phyloP scores from a whole-genome alignment of 805 yeast species.

The Ogataea saltuana region DNA sequence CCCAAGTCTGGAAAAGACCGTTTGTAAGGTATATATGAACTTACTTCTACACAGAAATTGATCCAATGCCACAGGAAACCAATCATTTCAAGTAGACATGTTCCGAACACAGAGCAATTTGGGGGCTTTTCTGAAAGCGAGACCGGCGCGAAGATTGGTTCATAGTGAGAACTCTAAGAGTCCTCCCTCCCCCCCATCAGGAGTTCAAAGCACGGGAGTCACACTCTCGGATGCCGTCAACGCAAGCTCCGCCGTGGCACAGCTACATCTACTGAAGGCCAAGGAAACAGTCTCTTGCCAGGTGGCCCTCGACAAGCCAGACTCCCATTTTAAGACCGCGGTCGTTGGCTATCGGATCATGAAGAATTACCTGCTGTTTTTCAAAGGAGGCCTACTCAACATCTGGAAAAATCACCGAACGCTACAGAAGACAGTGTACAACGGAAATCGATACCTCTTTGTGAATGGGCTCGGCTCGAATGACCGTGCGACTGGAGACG shows the following conservation, averaged over 20 bases:
- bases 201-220: too few relatives aligned
- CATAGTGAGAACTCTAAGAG: too few relatives aligned
- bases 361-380: conserved; percentile 44
- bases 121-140: background rate
- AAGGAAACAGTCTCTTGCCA: conserved; percentile 7
- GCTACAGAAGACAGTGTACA: conserved; percentile 30
- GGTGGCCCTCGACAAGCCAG: conserved; percentile 11
- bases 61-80: conserved; percentile 3
- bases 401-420: conserved; percentile 49
- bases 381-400: conserved; percentile 56
- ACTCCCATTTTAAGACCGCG: conserved; percentile 5
- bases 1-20: too few relatives aligned
- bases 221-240: too few relatives aligned
- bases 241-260: conserved; percentile 22
- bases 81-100: background rate
- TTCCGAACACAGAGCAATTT: background rate
- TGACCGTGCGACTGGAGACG: conserved; percentile 29
- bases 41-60: background rate
- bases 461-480: conserved; percentile 30
- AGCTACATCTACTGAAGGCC: conserved; percentile 23
- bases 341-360: conserved; percentile 22
- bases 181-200: too few relatives aligned
- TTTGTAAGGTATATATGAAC: conserved; percentile 1
- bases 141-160: too few relatives aligned
- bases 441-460: conserved; percentile 30